Conservation (phyloP, 2,329 filamentous ascomycete species). For the Hawksworthiomyces lignivorus region DNA sequence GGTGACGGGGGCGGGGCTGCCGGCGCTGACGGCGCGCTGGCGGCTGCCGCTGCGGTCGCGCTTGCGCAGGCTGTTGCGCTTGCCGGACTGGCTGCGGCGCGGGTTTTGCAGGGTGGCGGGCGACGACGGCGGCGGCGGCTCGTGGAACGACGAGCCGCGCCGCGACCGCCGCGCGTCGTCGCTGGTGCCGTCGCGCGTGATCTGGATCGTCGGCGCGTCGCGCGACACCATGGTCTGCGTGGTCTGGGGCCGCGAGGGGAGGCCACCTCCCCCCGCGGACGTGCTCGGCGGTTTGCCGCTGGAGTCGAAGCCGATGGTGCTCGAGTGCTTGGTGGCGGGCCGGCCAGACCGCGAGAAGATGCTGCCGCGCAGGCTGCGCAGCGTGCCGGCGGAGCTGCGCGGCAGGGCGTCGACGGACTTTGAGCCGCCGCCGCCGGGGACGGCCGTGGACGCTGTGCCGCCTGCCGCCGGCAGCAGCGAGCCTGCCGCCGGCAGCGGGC, state of each 20-base stretch:
- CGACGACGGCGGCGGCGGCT: neutral
- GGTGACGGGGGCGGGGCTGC: slow-evolving; percentile 28
- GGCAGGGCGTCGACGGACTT: slow-evolving; percentile 31
- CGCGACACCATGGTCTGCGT: slow-evolving; percentile 34
- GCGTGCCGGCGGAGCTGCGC: slow-evolving; percentile 62
- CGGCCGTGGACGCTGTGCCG: no score
- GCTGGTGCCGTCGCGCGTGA: slow-evolving; percentile 61
- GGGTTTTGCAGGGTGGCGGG: slow-evolving; percentile 17
- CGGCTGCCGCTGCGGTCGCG: slow-evolving; percentile 43
- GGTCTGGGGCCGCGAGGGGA: slow-evolving; percentile 35
- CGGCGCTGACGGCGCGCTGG: slow-evolving; percentile 36
- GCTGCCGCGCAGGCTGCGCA: slow-evolving; percentile 63
- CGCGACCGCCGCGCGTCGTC: slow-evolving; percentile 28
- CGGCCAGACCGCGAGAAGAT: slow-evolving; percentile 60
- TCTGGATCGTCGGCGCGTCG: slow-evolving; percentile 64
- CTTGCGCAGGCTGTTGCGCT: slow-evolving; percentile 46
- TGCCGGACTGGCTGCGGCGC: slow-evolving; percentile 38
- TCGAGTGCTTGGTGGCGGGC: slow-evolving; percentile 33
- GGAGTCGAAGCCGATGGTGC: slow-evolving; percentile 27
- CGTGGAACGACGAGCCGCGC: slow-evolving; percentile 20
- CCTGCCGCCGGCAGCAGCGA: no score
- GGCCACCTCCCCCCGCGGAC: no score
- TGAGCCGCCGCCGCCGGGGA: slow-evolving; percentile 17
- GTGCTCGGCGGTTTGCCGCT: slow-evolving; percentile 28
- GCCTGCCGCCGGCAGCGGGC: slow-evolving; percentile 43